These are phyloP conservation scores for Ophiostoma himal-ulmi DNA, from an alignment of 2,329 filamentous ascomycete genomes.

Conservation along the genomic window DNA sequence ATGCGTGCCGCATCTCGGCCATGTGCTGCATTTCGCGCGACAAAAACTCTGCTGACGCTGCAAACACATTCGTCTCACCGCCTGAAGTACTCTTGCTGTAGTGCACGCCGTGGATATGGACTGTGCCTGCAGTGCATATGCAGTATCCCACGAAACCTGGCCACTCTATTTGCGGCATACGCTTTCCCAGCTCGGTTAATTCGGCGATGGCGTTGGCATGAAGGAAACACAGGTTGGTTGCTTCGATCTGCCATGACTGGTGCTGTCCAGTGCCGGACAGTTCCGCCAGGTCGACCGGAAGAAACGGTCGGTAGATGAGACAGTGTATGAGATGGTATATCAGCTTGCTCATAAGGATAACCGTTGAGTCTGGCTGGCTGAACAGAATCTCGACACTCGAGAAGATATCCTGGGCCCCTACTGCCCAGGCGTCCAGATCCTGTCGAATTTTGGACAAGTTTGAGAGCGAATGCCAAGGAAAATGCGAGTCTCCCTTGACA, in stretches of 20 bases:
- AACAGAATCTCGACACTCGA: slow-evolving; percentile 70
- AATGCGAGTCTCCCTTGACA: slow-evolving; percentile 83
- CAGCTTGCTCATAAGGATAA: slow-evolving; percentile 74
- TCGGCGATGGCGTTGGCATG: slow-evolving; percentile 86
- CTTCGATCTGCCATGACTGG: slow-evolving; percentile 88
- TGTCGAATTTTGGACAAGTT: slow-evolving; percentile 81
- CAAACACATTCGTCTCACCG: slow-evolving; percentile 56
- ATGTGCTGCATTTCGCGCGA: slow-evolving; percentile 75
- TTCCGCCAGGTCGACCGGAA: slow-evolving; percentile 77
- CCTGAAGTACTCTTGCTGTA: slow-evolving; percentile 54
- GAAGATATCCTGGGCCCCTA: slow-evolving; percentile 73
- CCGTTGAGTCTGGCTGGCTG: slow-evolving; percentile 69
- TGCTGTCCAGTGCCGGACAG: slow-evolving; percentile 75
- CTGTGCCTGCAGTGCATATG: slow-evolving; percentile 77
- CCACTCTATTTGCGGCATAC: slow-evolving; percentile 72
- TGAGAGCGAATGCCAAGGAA: slow-evolving; percentile 83
- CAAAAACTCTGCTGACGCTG: slow-evolving; percentile 61
- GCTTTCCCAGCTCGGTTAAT: slow-evolving; percentile 70
- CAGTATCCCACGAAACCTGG: slow-evolving; percentile 82
- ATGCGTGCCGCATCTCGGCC: slow-evolving; percentile 65
- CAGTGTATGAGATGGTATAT: slow-evolving; percentile 85
- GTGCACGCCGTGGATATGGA: slow-evolving; percentile 79
- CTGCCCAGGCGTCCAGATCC: slow-evolving; percentile 78
- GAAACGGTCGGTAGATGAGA: slow-evolving; percentile 77
- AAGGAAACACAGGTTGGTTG: slow-evolving; percentile 77